Evolutionary conservation across 345 rosid species (phyloP), one percentile per base, ranked within the genome.

Genomic region (Eucalyptus curtisii): DNA sequence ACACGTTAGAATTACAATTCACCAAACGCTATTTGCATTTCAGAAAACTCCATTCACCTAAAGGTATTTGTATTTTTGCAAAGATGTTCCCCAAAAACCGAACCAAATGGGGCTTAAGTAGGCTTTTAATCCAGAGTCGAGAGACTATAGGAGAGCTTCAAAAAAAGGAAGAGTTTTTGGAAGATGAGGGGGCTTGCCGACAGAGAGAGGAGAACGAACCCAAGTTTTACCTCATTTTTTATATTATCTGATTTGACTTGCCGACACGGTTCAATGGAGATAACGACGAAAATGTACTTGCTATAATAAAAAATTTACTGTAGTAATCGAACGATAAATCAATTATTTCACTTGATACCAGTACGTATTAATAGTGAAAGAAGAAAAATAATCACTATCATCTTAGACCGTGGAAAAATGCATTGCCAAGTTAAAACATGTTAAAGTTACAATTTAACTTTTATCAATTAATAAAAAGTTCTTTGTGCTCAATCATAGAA

Each of bases 281-380:
- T 40, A 37, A 40, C 15, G 4, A 20, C 8, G 10, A 3, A 64
- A 19, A 6, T 11, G 7, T 20, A 10, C 15, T 76, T 76, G 47
- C 1, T 40, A 12, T 5, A 37, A 20, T 20, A 0, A 40, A 64
- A 64, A 15, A 4, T 0, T 64, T 64, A 7, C 10, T 7, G 0
- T 8, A 4, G 10, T n/a, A 64, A 64, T 15, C 3, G 15, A n/a
- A 64, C 3, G 5, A 64, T 15, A 8, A 64, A 15, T 8, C 2
- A 8, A 14, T 7, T 4, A 15, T 15, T 64, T 31, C 0, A 15
- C 4, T 0, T 3, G 5, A 64, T n/a, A 14, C 7, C 0, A 14
- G 2, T 13, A n/a, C 37, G 3, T 64, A 3, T 7, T 3, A 64
- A 30, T 14, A 64, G 19, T 30, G 1, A 64, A 14, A n/a, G 2